A percentile compares a stretch with the other conserved stretches of the same genome.
Conservation (phyloP, 129 eudicot genomes). For the Escallonia herrerae region DNA sequence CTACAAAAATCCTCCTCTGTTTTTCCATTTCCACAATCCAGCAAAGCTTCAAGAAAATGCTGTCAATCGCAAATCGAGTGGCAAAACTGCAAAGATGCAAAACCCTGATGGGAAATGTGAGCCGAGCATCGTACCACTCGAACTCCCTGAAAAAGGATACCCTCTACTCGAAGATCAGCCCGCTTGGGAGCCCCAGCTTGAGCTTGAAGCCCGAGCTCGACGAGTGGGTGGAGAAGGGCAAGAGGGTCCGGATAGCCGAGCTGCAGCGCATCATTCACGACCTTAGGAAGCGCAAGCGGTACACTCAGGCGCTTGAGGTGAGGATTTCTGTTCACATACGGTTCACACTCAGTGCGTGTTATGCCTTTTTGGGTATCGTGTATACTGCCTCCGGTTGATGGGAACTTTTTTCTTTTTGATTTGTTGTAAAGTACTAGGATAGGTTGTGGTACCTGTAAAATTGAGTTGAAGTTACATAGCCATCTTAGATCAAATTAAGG, state of each 20-base stretch:
- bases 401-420: too few relatives aligned
- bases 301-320: slow-evolving; percentile 78
- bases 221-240: slow-evolving; percentile 51
- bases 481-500: too few relatives aligned
- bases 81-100: slow-evolving; percentile 23
- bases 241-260: slow-evolving; percentile 48
- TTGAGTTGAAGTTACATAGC: too few relatives aligned
- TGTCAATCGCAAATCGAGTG: slow-evolving; percentile 2
- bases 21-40: too few relatives aligned
- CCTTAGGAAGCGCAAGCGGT: slow-evolving; percentile 71
- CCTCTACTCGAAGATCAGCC: slow-evolving; percentile 65
- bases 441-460: too few relatives aligned
- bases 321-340: neutral
- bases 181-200: slow-evolving; percentile 61
- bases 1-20: too few relatives aligned
- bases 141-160: slow-evolving; percentile 28
- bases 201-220: slow-evolving; percentile 61
- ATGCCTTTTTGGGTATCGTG: too few relatives aligned
- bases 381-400: too few relatives aligned
- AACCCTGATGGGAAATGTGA: slow-evolving; percentile 23
- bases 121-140: slow-evolving; percentile 22
- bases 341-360: neutral
- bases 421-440: too few relatives aligned
- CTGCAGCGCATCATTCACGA: slow-evolving; percentile 62
- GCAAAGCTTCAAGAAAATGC: neutral